A percentile compares a stretch with the other conserved stretches of the same genome.
These are phyloP conservation scores for Ceratocystis alfenasii DNA, from an alignment of 2,329 filamentous ascomycete genomes.

Conservation along the genomic window DNA sequence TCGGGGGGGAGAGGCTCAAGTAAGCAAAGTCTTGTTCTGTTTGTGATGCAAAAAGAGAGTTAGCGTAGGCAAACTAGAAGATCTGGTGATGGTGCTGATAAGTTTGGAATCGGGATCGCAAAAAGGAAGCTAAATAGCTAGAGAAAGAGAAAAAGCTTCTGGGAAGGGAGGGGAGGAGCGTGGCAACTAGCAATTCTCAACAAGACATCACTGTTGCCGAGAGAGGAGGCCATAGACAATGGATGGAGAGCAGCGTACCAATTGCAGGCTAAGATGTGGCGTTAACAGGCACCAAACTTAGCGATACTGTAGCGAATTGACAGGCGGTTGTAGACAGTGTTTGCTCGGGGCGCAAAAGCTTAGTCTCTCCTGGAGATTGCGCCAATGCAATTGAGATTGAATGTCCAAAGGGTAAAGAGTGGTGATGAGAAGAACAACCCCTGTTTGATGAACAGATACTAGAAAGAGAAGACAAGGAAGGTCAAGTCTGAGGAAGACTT, in stretches of 20 bases:
- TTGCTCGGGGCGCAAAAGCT: slow-evolving; percentile 15
- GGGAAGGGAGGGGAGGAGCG: background rate
- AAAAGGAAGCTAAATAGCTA: background rate
- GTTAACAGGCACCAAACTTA: slow-evolving; percentile 10
- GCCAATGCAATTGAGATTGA: slow-evolving; percentile 18
- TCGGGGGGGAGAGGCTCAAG: background rate
- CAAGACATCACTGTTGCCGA: background rate
- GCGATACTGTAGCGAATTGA: slow-evolving; percentile 8
- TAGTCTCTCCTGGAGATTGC: slow-evolving; percentile 17
- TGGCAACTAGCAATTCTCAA: background rate
- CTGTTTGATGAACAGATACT: slow-evolving; percentile 16
- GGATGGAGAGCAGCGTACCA: slow-evolving; percentile 8
- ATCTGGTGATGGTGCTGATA: background rate
- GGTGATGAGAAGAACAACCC: slow-evolving; percentile 14
- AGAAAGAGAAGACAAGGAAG: slow-evolving; percentile 11
- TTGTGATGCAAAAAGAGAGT: background rate
- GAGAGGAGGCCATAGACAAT: background rate
- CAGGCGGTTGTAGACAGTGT: background rate
- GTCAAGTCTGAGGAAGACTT: slow-evolving; percentile 7
- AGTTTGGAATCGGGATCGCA: background rate
- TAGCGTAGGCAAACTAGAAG: background rate
- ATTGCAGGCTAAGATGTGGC: slow-evolving; percentile 12
- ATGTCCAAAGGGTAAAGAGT: background rate
- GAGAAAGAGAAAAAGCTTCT: background rate
- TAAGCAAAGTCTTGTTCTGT: background rate